Evolutionary conservation across 306 rosid species (phyloP), one percentile per base, ranked within the genome.

Genomic region (Abrus pulchellus): DNA sequence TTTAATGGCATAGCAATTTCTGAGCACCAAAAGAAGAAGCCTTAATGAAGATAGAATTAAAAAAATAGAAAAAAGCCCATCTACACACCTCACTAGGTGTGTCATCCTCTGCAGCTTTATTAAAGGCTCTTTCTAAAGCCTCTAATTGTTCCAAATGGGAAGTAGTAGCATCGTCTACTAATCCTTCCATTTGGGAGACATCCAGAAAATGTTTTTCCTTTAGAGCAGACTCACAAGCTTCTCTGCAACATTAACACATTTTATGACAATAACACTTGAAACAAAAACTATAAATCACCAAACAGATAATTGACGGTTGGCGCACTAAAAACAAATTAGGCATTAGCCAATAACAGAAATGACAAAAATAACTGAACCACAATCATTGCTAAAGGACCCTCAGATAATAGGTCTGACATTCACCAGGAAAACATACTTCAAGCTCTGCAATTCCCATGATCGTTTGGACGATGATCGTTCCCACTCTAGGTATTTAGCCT

Each of bases 401-500:
- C 74, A 57, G 88, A 69, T 82, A 63, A 80, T 80, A 76, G 79
- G 60, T 49, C 49, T 63, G 89, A 83, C 80, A 79, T 82, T 86
- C 89, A 83, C 85, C 89, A 70, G 65, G 71, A 83, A 50, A 83
- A 83, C 89, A 86, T 86, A 86, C 89, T 86, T 83, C 83, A 86
- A 80, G 85, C 45, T 85, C 85, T 90, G 99, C 87, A 92, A 79
- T 14, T 92, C 97, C 97, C 98, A 96, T 2, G 94, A 83, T 56
- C 90, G 87, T 43, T 71, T 43, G 75, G 93, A 75, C 1, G 97
- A 96, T 41, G 83, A 72, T 55, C 50, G 84, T 78, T 96, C 98
- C 99, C 99, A 96, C 75, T 93, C 94, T 67, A 30, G 44, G 90
- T 90, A 96, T 83, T 90, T 96, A 57, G 99, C 99, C 72, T 84